phyloP scores from a whole-genome alignment of 371 early-diverging fungal species.

The Paramicrosporidium saccamoebae region DNA sequence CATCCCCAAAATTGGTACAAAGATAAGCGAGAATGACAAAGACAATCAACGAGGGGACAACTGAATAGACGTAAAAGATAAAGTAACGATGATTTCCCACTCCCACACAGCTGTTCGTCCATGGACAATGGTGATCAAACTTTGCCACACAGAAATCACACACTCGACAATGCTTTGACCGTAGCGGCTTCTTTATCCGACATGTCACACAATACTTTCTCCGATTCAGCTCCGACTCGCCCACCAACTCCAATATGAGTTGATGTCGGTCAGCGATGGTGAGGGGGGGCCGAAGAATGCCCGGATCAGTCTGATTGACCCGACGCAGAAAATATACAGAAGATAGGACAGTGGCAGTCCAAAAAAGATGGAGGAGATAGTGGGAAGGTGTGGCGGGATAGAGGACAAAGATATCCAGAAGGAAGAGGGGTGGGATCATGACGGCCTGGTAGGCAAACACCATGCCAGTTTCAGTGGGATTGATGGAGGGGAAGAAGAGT shows the following conservation, averaged over 20 bases:
- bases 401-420: too few species aligned
- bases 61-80: constrained; percentile 24
- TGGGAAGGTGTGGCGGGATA: too few species aligned
- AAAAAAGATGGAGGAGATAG: constrained; percentile 16
- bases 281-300: constrained; percentile 19
- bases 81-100: constrained; percentile 48
- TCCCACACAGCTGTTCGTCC: constrained; percentile 72
- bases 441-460: too few species aligned
- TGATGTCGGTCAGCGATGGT: constrained; percentile 6
- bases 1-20: constrained; percentile 7
- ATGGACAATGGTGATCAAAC: constrained; percentile 97
- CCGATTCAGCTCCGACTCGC: constrained; percentile 22
- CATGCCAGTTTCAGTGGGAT: too few species aligned
- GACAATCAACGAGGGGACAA: constrained; percentile 15
- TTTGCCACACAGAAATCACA: constrained; percentile 89
- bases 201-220: constrained; percentile 52
- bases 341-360: too few species aligned
- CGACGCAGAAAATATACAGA: constrained; percentile 32
- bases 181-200: constrained; percentile 37
- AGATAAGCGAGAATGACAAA: constrained; percentile 16
- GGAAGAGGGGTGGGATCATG: too few species aligned
- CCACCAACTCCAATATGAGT: constrained; percentile 21
- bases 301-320: constrained; percentile 39
- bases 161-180: constrained; percentile 88
- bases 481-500: too few species aligned